These are phyloP conservation scores for Selaginella moellendorffii DNA, from an alignment of 75 land plant species.

Conservation along the genomic window DNA sequence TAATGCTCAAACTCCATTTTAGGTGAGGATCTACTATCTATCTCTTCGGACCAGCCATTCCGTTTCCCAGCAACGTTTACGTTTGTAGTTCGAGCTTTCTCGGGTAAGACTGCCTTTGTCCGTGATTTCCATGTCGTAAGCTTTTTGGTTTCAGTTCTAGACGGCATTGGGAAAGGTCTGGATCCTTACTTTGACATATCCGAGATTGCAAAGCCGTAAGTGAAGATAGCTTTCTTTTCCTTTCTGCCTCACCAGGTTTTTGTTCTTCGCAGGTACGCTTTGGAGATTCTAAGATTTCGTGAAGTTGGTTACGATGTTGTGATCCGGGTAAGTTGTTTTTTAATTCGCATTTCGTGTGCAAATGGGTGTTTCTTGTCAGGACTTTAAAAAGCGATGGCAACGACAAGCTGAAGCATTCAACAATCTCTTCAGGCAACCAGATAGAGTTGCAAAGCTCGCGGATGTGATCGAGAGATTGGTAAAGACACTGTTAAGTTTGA, in stretches of 20 bases:
- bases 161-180: slow-evolving; percentile 98
- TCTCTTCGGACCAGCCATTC: slow-evolving; percentile 96
- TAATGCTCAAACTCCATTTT: not conserved
- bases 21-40: slow-evolving; percentile 97
- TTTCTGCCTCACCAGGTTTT: too few relatives aligned
- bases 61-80: slow-evolving; percentile 99
- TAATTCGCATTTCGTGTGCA: not conserved
- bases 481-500: slow-evolving; percentile 1
- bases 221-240: not conserved
- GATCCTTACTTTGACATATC: slow-evolving; percentile 99
- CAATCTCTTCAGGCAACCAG: slow-evolving; percentile 92
- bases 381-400: slow-evolving; percentile 80
- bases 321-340: slow-evolving; percentile 38
- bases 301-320: slow-evolving; percentile 91
- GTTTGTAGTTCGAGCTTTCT: slow-evolving; percentile 99
- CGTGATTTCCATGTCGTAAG: not conserved
- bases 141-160: slow-evolving; percentile 79
- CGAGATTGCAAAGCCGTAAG: slow-evolving; percentile 99
- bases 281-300: slow-evolving; percentile 80
- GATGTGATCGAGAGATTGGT: slow-evolving; percentile 72
- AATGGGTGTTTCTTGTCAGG: slow-evolving; percentile 31
- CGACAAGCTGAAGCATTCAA: slow-evolving; percentile 73
- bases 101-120: slow-evolving; percentile 33
- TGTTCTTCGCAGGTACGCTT: slow-evolving; percentile 63
- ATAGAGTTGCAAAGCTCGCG: slow-evolving; percentile 85